Evolutionary conservation across 345 rosid species (phyloP).

Genomic region (Salix exigua): DNA sequence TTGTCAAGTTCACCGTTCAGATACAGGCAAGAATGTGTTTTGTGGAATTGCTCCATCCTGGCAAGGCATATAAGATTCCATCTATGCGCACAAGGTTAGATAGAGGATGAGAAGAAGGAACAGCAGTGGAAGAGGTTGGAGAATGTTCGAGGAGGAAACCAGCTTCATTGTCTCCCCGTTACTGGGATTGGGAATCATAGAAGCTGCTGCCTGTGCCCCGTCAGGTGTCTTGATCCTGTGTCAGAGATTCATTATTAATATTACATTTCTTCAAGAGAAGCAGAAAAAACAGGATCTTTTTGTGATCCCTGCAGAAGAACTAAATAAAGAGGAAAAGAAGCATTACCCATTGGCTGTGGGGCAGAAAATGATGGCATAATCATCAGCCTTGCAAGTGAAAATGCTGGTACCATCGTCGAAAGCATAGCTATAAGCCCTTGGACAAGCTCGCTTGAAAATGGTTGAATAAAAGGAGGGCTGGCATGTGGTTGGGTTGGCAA

Average conservation of each 20-base stretch:
- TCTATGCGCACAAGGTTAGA: conserved; percentile 15
- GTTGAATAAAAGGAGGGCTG: conserved; percentile 66
- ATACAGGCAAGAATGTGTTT: neutral
- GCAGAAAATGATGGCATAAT: conserved; percentile 72
- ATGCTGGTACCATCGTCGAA: conserved; percentile 75
- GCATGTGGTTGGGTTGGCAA: conserved; percentile 78
- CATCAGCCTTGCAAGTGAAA: conserved; percentile 82
- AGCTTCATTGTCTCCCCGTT: conserved; percentile 29
- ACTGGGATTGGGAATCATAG: conserved; percentile 26
- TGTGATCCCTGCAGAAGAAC: neutral
- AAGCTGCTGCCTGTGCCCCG: conserved; percentile 21
- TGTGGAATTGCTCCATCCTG: neutral
- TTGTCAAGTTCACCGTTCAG: neutral
- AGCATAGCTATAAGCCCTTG: conserved; percentile 84
- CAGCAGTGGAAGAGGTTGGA: conserved; percentile 30
- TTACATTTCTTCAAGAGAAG: neutral
- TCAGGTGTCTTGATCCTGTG: conserved; percentile 36
- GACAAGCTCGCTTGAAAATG: conserved; percentile 81
- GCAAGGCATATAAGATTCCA: neutral
- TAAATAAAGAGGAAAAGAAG: neutral
- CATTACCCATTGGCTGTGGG: conserved; percentile 43
- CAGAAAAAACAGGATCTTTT: neutral
- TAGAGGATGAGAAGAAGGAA: conserved; percentile 31
- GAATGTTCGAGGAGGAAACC: conserved; percentile 44
- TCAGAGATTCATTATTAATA: neutral